Evolutionary conservation across 2,329 filamentous ascomycete genomes (phyloP).

Genomic region (Arthrocladium fulminans): DNA sequence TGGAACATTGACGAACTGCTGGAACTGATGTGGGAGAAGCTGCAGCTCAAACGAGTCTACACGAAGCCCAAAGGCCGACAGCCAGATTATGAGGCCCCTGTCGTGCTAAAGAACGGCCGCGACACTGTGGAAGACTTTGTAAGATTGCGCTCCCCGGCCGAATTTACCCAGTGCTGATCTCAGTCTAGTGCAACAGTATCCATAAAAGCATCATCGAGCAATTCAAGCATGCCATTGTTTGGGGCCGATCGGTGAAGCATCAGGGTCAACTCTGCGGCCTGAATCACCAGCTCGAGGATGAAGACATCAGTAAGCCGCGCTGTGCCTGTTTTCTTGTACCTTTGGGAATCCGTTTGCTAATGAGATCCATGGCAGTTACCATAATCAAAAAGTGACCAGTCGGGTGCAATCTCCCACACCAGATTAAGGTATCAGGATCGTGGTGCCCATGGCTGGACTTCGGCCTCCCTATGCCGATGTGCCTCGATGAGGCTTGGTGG

Average conservation of each 20-base stretch:
- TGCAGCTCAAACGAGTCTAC: constrained; percentile 84
- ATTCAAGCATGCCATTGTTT: constrained; percentile 92
- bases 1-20: constrained; percentile 98
- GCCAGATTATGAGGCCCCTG: constrained; percentile 85
- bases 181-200: constrained; percentile 78
- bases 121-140: constrained; percentile 97
- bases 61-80: constrained; percentile 95
- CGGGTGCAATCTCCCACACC: background rate
- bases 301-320: constrained; percentile 75
- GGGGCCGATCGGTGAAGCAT: constrained; percentile 96
- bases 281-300: constrained; percentile 81
- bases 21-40: constrained; percentile 97
- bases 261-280: constrained; percentile 94
- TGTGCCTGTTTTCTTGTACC: background rate
- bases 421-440: background rate
- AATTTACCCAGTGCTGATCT: constrained; percentile 20
- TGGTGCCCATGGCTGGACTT: background rate
- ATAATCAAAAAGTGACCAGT: constrained; percentile 29
- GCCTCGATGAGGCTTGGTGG: constrained; percentile 7
- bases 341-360: background rate
- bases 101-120: constrained; percentile 71
- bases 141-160: constrained; percentile 33
- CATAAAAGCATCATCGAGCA: constrained; percentile 93
- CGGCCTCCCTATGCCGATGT: background rate
- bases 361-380: constrained; percentile 24